Percentiles rank a stretch among this genome's conserved stretches.
phyloP scores from a whole-genome alignment of 768 basidiomycete species.

The Saitozyma sp. region DNA sequence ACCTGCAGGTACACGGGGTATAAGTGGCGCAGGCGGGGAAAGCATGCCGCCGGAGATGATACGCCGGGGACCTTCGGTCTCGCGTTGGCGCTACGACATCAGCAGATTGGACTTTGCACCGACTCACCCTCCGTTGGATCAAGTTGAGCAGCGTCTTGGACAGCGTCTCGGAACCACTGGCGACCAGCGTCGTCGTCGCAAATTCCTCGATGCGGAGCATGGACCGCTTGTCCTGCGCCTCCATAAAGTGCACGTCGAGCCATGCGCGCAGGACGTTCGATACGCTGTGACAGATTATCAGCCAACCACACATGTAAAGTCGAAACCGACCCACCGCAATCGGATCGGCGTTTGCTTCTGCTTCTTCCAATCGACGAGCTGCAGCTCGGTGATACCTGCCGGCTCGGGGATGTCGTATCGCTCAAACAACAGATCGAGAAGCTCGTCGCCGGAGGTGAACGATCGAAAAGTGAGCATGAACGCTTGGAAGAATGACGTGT shows the following conservation, averaged over 20 bases:
- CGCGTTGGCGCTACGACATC: slow-evolving; percentile 24
- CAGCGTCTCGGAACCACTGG: slow-evolving; percentile 58
- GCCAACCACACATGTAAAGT: background rate
- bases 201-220: slow-evolving; percentile 81
- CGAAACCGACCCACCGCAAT: slow-evolving; percentile 64
- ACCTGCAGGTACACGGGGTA: slow-evolving; percentile 34
- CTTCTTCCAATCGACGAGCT: slow-evolving; percentile 76
- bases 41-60: slow-evolving; percentile 34
- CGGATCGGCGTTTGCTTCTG: slow-evolving; percentile 85
- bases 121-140: slow-evolving; percentile 76
- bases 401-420: slow-evolving; percentile 80
- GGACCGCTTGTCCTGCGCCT: slow-evolving; percentile 80
- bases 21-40: slow-evolving; percentile 42
- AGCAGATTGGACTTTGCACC: background rate
- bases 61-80: slow-evolving; percentile 25
- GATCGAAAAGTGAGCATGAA: slow-evolving; percentile 97
- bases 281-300: slow-evolving; percentile 59
- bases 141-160: slow-evolving; percentile 72
- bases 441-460: slow-evolving; percentile 77
- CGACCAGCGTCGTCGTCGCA: slow-evolving; percentile 56
- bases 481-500: slow-evolving; percentile 76
- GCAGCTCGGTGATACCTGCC: slow-evolving; percentile 61
- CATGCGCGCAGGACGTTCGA: slow-evolving; percentile 88
- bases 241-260: slow-evolving; percentile 73
- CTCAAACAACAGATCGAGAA: slow-evolving; percentile 75